Evolutionary conservation across 2,329 filamentous ascomycete genomes (phyloP), one percentile per base, ranked within the genome.

Genomic region (Trichoderma atroviride): DNA sequence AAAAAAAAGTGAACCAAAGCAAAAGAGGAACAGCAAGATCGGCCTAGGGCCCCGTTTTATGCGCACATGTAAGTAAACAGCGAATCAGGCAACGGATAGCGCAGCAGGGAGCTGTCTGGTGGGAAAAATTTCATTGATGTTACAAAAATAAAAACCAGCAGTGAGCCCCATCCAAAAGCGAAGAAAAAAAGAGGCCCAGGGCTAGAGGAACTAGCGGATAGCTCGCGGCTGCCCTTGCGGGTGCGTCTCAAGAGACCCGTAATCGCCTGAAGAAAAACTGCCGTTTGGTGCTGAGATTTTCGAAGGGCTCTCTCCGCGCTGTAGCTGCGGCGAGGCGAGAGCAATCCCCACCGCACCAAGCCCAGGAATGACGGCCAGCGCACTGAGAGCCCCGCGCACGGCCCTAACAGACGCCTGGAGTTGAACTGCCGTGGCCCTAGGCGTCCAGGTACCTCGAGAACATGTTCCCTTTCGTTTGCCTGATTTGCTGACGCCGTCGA

Each of bases 1-100:
- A 59, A 50, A 50, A 52, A 52, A 67, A 67, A 59, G 22, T 29
- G 24, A 64, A n/a, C 60, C 37, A 55, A 65, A 35, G 37, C 62
- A n/a, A 43, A 65, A 65, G 62, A 65, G 57, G 65, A 60, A 61
- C 65, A 67, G 65, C 61, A 61, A 37, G 58, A 53, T 65, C 35
- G 16, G 47, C n/a, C 53, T 64, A 59, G 63, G 53, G 55, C 53
- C 63, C 63, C 63, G 63, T 58, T 58, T 58, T 67, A 43, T 59
- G 52, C 53, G 63, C 33, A 35, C 33, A 35, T 35, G 33, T 66
- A 66, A 66, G 53, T 53, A 31, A 33, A 24, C 52, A 55, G 60
- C 53, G 55, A 43, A 37, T 35, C 22, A 29, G 55, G 61, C 24
- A 33, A 55, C 16, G 14, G n/a, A 24, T 50, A 50, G 47, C n/a